Conservation (phyloP, 805 yeast genomes). For the Pichia insulana region DNA sequence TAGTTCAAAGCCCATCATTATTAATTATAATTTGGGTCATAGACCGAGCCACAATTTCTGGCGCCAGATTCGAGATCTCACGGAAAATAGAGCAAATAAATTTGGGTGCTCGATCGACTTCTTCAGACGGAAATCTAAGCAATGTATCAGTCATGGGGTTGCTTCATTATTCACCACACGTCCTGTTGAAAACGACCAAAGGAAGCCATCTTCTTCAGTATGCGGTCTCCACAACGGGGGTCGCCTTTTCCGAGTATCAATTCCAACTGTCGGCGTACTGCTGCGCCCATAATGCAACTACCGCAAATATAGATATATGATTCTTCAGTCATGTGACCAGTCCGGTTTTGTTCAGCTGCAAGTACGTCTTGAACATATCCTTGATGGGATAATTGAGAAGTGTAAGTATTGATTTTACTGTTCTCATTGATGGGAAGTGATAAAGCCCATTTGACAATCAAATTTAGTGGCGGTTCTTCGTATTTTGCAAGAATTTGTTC, state of each 20-base stretch:
- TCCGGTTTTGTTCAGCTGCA: slow-evolving; percentile 15
- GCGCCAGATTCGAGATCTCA: neutral
- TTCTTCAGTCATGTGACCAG: slow-evolving; percentile 73
- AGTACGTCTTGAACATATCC: too few relatives aligned
- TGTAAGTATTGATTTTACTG: too few relatives aligned
- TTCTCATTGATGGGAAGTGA: slow-evolving; percentile 37
- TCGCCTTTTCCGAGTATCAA: neutral
- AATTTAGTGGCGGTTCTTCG: neutral
- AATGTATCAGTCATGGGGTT: too few relatives aligned
- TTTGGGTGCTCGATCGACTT: too few relatives aligned
- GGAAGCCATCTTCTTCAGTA: neutral
- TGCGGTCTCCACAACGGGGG: neutral
- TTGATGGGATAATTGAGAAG: slow-evolving; percentile 29
- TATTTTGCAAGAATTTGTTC: neutral
- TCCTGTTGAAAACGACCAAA: neutral
- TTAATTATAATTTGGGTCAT: too few relatives aligned
- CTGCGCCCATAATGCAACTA: neutral
- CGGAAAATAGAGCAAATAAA: slow-evolving; percentile 10
- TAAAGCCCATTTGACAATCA: neutral
- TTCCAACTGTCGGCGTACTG: neutral
- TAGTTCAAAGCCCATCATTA: too few relatives aligned
- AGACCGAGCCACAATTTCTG: slow-evolving; percentile 2
- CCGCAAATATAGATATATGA: neutral
- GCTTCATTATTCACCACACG: neutral
- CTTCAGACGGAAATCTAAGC: too few relatives aligned